Percentiles rank a stretch among this genome's conserved stretches.
Evolutionary conservation across 768 basidiomycete genomes (phyloP).

Genomic region (Agaricus blazei): DNA sequence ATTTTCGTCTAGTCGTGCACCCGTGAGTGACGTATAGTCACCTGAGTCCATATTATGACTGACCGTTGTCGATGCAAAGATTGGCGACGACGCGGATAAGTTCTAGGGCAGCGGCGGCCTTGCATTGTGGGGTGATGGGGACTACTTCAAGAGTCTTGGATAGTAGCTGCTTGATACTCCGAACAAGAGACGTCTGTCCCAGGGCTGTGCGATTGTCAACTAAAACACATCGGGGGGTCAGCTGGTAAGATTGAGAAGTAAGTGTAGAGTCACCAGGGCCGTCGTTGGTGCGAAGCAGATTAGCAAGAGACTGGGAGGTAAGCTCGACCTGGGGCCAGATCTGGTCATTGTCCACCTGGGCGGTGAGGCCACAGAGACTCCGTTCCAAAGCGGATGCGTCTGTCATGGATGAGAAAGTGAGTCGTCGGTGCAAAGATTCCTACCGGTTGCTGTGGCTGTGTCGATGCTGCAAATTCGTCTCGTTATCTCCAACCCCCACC

Average conservation of each 20-base stretch:
- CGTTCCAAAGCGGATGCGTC: conserved; percentile 31
- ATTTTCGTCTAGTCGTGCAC: conserved; percentile 56
- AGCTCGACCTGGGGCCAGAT: conserved; percentile 49
- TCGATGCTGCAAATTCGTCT: not conserved
- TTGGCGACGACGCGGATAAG: conserved; percentile 78
- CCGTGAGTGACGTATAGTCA: not conserved
- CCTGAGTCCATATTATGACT: conserved; percentile 15
- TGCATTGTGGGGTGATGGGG: conserved; percentile 37
- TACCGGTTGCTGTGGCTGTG: not conserved
- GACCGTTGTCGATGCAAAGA: conserved; percentile 80
- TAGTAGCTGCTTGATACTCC: conserved; percentile 58
- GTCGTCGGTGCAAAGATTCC: too few relatives aligned
- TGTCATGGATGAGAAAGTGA: conserved; percentile 9
- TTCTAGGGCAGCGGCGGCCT: conserved; percentile 54
- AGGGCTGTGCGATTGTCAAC: conserved; percentile 70
- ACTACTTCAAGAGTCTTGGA: conserved; percentile 47
- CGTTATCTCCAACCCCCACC: conserved; percentile 4
- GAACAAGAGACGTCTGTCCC: conserved; percentile 61
- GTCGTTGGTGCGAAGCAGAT: conserved; percentile 55
- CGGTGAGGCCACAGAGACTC: conserved; percentile 30
- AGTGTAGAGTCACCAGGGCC: conserved; percentile 34
- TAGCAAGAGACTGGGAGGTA: conserved; percentile 54
- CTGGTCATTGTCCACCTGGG: conserved; percentile 23
- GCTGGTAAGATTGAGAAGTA: not conserved
- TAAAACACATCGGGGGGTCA: conserved; percentile 21